Conservation (phyloP, 2,329 filamentous ascomycete genomes). For the Botrytis porri region DNA sequence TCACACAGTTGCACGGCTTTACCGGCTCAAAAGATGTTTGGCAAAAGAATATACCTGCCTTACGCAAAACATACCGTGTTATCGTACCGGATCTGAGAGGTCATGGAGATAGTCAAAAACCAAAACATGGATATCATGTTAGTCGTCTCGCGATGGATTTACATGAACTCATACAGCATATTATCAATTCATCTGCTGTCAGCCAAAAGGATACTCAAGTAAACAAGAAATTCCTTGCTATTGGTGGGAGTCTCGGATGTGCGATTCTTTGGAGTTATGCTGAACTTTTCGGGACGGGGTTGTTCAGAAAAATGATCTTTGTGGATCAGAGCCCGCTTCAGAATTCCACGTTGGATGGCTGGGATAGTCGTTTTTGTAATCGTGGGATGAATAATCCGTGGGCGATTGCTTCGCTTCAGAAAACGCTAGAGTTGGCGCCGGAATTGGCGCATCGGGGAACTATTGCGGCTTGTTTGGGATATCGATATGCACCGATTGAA, state of each 20-base stretch:
- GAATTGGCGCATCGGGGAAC: constrained; percentile 33
- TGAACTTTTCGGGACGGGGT: constrained; percentile 33
- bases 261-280: constrained; percentile 37
- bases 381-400: constrained; percentile 34
- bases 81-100: constrained; percentile 37
- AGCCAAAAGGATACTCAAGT: not conserved
- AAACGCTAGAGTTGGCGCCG: constrained; percentile 29
- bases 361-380: constrained; percentile 35
- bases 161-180: constrained; percentile 28
- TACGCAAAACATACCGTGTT: constrained; percentile 30
- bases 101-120: constrained; percentile 34
- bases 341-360: constrained; percentile 32
- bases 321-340: constrained; percentile 38
- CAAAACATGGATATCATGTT: constrained; percentile 36
- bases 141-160: constrained; percentile 36
- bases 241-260: constrained; percentile 37
- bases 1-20: constrained; percentile 37
- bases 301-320: constrained; percentile 35
- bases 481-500: constrained; percentile 29
- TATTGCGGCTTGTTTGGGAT: constrained; percentile 35
- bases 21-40: constrained; percentile 37
- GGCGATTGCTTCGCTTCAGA: constrained; percentile 32
- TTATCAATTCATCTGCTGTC: constrained; percentile 1
- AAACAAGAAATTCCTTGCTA: constrained; percentile 25
- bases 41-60: constrained; percentile 34